phyloP scores from a whole-genome alignment of 2,329 filamentous ascomycete genomes.

The Phialophora chinensis region DNA sequence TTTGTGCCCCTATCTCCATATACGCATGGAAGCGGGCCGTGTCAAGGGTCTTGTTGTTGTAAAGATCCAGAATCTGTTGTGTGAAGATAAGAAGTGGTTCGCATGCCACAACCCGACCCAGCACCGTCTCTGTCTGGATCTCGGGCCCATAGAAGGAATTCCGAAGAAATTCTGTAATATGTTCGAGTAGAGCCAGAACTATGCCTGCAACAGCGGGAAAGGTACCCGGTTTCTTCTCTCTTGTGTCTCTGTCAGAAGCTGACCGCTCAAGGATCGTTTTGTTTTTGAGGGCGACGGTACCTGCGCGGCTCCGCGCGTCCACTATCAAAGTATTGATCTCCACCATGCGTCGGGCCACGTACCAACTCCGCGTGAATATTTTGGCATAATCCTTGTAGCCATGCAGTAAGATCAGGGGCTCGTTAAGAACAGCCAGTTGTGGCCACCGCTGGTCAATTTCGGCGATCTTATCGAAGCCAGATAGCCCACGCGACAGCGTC shows the following conservation, averaged over 20 bases:
- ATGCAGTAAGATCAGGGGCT: constrained; percentile 26
- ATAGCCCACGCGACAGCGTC: constrained; percentile 4
- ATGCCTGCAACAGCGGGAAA: constrained; percentile 9
- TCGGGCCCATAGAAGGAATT: too few species aligned
- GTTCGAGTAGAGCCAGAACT: too few species aligned
- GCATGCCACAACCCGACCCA: constrained; percentile 16
- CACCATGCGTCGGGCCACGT: constrained; percentile 18
- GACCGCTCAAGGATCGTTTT: constrained; percentile 29
- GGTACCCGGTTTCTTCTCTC: neutral
- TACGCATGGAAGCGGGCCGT: constrained; percentile 62
- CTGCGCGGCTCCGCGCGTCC: constrained; percentile 3
- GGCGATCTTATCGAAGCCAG: neutral
- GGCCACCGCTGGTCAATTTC: neutral
- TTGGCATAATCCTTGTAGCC: neutral
- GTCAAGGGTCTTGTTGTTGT: constrained; percentile 53
- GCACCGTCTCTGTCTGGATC: too few species aligned
- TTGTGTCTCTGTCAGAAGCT: neutral
- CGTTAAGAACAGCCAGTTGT: constrained; percentile 23
- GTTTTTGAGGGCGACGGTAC: constrained; percentile 18
- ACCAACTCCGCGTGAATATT: constrained; percentile 26
- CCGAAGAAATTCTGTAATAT: too few species aligned
- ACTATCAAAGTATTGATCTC: constrained; percentile 17
- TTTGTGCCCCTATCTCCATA: constrained; percentile 50
- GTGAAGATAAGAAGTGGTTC: constrained; percentile 51
- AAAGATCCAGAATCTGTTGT: constrained; percentile 56